Base-by-base conservation (phyloP, 768 basidiomycete species). In the Tylopilus subfusipes region DNA sequence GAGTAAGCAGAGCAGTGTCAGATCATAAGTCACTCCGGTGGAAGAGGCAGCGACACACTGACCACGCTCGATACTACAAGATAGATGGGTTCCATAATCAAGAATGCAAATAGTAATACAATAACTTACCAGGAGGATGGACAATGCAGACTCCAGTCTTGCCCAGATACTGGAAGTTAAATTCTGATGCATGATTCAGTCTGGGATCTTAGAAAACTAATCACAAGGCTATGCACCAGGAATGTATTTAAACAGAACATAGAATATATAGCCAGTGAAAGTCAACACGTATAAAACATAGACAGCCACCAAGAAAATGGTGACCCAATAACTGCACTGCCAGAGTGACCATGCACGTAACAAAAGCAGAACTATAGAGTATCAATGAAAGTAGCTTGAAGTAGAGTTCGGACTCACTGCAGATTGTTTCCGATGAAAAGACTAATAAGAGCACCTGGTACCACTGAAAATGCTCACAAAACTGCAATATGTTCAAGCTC, bases 291-390 rank as follows among this genome's bases (percentile, higher is more conserved):
- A 66, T 22, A 51, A 1, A 24, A 42, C 21, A 33, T 66, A 66
- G 18, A 21, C 14, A 4, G 18, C 22, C 21, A 66, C 46, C 22
- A 64, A 44, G 11, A 29, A 21, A 10, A 42, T 24, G 21, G 51
- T 50, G 4, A 53, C 24, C 21, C 9, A n/a, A 27, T 22, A n/a
- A 11, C 30, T 30, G 42, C 64, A 59, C 5, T 33, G 55, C 64
- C 61, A 66, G 27, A 64, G 52, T 9, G 61, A 53, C 54, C 63
- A 52, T 9, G 53, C 61, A 4, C 64, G 61, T n/a, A 63, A n/a
- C 40, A 64, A 22, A 30, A 65, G 49, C 24, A 66, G 44, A 19
- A 51, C 63, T 64, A 30, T 7, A 4, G 14, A 33, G 36, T 21
- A 46, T 55, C 24, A 52, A 34, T 25, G 31, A 13, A 13, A 9